Conservation (phyloP, 2,329 filamentous ascomycete genomes). For the Diaporthe ampelina region DNA sequence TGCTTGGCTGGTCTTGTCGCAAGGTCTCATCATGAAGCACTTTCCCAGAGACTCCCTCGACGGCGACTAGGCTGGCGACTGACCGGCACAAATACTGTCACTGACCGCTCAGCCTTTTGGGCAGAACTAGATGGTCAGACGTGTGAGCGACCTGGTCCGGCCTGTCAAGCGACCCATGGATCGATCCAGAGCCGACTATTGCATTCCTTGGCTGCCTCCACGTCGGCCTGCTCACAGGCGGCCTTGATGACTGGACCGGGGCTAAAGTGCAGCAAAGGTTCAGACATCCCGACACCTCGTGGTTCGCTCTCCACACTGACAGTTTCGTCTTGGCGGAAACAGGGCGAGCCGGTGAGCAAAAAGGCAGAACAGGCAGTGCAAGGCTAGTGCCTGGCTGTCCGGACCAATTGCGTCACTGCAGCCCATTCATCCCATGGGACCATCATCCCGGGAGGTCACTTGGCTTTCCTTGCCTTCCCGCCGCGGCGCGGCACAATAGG, state of each 20-base stretch:
- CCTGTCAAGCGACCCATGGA: slow-evolving; percentile 28
- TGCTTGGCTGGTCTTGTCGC: slow-evolving; percentile 13
- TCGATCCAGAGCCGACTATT: slow-evolving; percentile 12
- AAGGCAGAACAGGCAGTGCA: slow-evolving; percentile 9
- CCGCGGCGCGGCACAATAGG: slow-evolving; percentile 3
- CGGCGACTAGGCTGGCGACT: not conserved
- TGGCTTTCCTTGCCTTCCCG: slow-evolving; percentile 2
- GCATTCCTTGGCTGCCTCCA: slow-evolving; percentile 30
- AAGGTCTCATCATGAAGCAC: slow-evolving; percentile 7
- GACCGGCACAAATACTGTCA: not conserved
- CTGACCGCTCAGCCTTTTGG: not conserved
- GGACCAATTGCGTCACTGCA: slow-evolving; percentile 25
- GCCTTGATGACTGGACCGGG: not conserved
- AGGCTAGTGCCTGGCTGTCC: not conserved
- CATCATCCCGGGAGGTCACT: slow-evolving; percentile 17
- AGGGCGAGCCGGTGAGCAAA: slow-evolving; percentile 27
- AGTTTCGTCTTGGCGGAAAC: slow-evolving; percentile 31
- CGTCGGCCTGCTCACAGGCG: slow-evolving; percentile 36
- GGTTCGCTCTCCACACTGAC: slow-evolving; percentile 1
- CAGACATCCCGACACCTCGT: slow-evolving; percentile 17
- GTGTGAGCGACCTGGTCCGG: slow-evolving; percentile 11
- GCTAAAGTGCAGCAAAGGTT: not conserved
- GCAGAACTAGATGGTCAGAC: not conserved
- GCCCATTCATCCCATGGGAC: slow-evolving; percentile 3
- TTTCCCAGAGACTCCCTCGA: not conserved